These are phyloP conservation scores for Cordyceps fumosorosea DNA, from an alignment of 2,329 filamentous ascomycete genomes.

Conservation along the genomic window DNA sequence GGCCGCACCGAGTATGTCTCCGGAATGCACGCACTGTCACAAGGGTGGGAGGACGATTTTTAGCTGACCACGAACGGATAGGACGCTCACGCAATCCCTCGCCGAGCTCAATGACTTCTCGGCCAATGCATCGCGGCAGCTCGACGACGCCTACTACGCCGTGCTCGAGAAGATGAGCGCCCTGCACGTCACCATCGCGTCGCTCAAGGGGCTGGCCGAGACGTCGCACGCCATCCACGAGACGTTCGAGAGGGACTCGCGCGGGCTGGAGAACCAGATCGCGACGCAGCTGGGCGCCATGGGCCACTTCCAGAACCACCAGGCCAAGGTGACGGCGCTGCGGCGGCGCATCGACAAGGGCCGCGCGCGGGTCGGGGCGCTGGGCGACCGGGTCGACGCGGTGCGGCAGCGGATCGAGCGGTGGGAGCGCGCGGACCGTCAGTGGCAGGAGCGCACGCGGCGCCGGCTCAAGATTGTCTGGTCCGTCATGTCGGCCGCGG, in stretches of 20 bases:
- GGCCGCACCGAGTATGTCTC: constrained; percentile 26
- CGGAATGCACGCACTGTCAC: no score
- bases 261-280: constrained; percentile 54
- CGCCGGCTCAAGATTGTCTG: constrained; percentile 56
- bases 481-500: constrained; percentile 46
- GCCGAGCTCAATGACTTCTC: constrained; percentile 53
- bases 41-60: neutral
- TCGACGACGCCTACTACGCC: constrained; percentile 70
- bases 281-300: constrained; percentile 53
- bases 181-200: constrained; percentile 57
- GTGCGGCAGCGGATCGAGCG: constrained; percentile 58
- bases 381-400: constrained; percentile 57
- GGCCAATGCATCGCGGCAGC: constrained; percentile 53
- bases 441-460: constrained; percentile 63
- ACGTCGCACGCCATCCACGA: constrained; percentile 52
- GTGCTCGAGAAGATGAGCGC: constrained; percentile 62
- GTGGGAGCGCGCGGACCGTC: constrained; percentile 60
- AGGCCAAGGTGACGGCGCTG: constrained; percentile 54
- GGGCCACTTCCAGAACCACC: constrained; percentile 58
- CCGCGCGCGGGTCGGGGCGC: constrained; percentile 49
- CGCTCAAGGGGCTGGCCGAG: constrained; percentile 60
- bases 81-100: constrained; percentile 46
- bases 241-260: constrained; percentile 54
- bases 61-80: neutral
- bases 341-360: constrained; percentile 55